Evolutionary conservation across 2,329 filamentous ascomycete species (phyloP).

Genomic region (Myriosclerotinia duriaeana): DNA sequence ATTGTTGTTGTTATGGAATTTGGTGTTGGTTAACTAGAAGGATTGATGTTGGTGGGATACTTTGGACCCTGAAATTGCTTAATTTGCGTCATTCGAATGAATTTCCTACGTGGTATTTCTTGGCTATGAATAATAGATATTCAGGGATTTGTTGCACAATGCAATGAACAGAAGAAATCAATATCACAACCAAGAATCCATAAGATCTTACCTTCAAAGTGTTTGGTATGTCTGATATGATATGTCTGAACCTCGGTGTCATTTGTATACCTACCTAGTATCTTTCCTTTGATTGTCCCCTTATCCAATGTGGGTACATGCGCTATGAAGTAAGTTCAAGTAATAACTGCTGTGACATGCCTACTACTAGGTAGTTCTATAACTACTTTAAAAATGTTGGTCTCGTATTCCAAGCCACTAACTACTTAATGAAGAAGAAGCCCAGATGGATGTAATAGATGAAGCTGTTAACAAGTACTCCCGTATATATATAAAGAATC

Average conservation of each 20-base stretch:
- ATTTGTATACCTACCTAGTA: too few relatives aligned
- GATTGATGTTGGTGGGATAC: neutral
- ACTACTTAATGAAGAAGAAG: neutral
- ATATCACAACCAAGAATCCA: neutral
- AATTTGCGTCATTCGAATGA: conserved; percentile 19
- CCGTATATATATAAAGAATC: neutral
- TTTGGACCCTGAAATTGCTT: conserved; percentile 2
- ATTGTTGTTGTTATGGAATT: conserved; percentile 13
- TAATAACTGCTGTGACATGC: neutral
- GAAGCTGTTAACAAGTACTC: neutral
- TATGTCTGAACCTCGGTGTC: neutral
- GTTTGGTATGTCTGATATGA: neutral
- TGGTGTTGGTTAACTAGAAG: conserved; percentile 14
- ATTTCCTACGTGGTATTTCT: conserved; percentile 8
- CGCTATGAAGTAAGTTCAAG: conserved; percentile 5
- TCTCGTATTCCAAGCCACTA: neutral
- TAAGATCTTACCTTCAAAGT: neutral
- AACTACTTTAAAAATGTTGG: neutral
- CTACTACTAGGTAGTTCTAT: neutral
- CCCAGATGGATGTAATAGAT: neutral
- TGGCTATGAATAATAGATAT: conserved; percentile 12
- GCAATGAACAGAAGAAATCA: neutral
- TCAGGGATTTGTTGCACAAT: neutral
- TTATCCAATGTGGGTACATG: neutral
- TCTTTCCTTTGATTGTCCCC: neutral